These are phyloP conservation scores for Leccinum boreale DNA, from an alignment of 768 basidiomycete genomes.

Conservation along the genomic window DNA sequence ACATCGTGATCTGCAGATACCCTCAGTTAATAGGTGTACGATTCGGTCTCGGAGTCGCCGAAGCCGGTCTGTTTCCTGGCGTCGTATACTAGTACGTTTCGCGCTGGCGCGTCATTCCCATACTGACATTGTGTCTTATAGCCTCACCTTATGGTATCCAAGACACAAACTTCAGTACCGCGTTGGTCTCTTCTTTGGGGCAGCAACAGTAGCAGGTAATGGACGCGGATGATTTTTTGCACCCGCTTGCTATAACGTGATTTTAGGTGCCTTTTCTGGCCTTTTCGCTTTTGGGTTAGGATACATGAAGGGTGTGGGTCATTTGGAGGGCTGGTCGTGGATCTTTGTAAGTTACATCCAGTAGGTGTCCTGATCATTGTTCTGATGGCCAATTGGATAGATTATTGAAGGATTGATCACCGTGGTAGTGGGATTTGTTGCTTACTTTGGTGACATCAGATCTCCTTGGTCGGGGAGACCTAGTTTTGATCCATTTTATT, in stretches of 20 bases:
- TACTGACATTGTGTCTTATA: conserved; percentile 17
- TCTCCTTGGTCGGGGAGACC: background rate
- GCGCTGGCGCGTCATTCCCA: too few relatives aligned
- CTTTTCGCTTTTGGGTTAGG: conserved; percentile 54
- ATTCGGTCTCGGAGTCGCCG: conserved; percentile 59
- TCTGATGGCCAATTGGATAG: background rate
- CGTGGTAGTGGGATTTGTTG: conserved; percentile 50
- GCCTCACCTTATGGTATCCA: conserved; percentile 68
- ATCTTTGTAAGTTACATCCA: conserved; percentile 47
- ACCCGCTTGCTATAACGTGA: background rate
- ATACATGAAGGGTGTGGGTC: conserved; percentile 46
- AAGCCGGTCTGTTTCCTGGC: conserved; percentile 72
- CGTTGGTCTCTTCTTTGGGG: conserved; percentile 62
- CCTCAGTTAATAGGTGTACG: conserved; percentile 58
- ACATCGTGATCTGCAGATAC: conserved; percentile 40
- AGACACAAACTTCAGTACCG: conserved; percentile 57
- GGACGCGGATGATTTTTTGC: background rate
- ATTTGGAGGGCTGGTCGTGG: conserved; percentile 62
- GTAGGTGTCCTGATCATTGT: background rate
- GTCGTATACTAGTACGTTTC: conserved; percentile 64
- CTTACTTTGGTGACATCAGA: conserved; percentile 43
- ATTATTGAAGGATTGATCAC: conserved; percentile 49
- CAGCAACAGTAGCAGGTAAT: conserved; percentile 55
- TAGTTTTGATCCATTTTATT: background rate
- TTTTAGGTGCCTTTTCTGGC: conserved; percentile 53